Conservation (phyloP, 495 filamentous ascomycete genomes). For the Penicillium pancosmium region DNA sequence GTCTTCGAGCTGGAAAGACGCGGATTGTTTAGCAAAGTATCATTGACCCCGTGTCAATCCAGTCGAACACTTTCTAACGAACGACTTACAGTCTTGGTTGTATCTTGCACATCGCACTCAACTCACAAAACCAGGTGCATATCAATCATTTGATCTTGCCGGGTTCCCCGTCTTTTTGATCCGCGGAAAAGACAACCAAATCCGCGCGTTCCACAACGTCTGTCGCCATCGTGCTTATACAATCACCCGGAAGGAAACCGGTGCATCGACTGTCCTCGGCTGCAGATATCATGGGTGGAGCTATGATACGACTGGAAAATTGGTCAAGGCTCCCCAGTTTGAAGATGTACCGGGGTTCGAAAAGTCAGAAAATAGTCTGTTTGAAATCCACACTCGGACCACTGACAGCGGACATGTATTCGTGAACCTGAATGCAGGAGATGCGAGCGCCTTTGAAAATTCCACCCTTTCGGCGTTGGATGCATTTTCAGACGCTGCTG, state of each 20-base stretch:
- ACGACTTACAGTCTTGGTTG: constrained; percentile 45
- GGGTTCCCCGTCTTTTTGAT: constrained; percentile 53
- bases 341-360: constrained; percentile 58
- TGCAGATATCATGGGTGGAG: constrained; percentile 69
- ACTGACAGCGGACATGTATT: constrained; percentile 40
- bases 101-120: constrained; percentile 49
- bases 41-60: not conserved
- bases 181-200: constrained; percentile 46
- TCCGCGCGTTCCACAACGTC: constrained; percentile 63
- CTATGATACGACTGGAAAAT: constrained; percentile 56
- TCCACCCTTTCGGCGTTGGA: constrained; percentile 8
- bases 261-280: constrained; percentile 52
- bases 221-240: constrained; percentile 62
- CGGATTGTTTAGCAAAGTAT: constrained; percentile 54
- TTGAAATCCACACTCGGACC: constrained; percentile 42
- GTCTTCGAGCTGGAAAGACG: constrained; percentile 56
- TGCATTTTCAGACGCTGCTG: constrained; percentile 14
- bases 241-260: constrained; percentile 52
- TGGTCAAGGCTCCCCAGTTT: constrained; percentile 63
- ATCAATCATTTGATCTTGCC: constrained; percentile 50
- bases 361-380: constrained; percentile 53
- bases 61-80: constrained; percentile 3
- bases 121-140: constrained; percentile 52
- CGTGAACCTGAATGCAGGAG: constrained; percentile 44
- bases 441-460: constrained; percentile 17